Conservation (phyloP, 345 rosid species). For the Tarenaya hassleriana region DNA sequence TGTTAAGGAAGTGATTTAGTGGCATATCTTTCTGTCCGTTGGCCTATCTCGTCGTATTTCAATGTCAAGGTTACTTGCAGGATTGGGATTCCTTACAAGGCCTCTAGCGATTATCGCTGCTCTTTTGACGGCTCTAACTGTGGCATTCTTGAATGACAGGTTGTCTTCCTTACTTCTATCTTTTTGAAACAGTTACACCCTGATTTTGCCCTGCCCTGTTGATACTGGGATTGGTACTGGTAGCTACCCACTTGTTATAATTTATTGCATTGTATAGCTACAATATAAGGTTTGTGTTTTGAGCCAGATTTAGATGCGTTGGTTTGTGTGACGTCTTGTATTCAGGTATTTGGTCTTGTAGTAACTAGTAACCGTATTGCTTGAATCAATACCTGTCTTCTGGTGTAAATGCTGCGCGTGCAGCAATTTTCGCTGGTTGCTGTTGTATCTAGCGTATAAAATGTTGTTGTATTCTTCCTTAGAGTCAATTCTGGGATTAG, state of each 20-base stretch:
- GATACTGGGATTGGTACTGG: not conserved
- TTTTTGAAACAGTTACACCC: not conserved
- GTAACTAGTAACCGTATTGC: too few relatives aligned
- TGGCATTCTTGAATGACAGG: conserved; percentile 93
- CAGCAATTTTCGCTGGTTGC: too few relatives aligned
- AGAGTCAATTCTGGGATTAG: too few relatives aligned
- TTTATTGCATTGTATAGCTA: too few relatives aligned
- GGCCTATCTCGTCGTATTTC: not conserved
- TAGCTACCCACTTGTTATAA: too few relatives aligned
- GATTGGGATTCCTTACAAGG: conserved; percentile 79
- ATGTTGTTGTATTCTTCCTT: too few relatives aligned
- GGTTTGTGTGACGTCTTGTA: not conserved
- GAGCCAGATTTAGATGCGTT: too few relatives aligned
- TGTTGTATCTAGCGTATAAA: too few relatives aligned
- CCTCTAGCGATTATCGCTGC: conserved; percentile 80
- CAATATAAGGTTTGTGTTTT: too few relatives aligned
- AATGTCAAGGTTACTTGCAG: conserved; percentile 28
- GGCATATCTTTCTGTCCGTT: conserved; percentile 1
- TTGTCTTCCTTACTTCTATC: conserved; percentile 1
- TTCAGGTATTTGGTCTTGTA: too few relatives aligned
- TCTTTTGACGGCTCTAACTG: conserved; percentile 55
- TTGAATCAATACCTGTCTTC: too few relatives aligned
- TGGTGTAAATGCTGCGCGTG: too few relatives aligned
- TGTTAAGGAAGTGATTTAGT: conserved; percentile 18
- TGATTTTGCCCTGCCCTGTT: not conserved